Conservation (phyloP, 2,329 filamentous ascomycete genomes). For the Thyridium curvatum region DNA sequence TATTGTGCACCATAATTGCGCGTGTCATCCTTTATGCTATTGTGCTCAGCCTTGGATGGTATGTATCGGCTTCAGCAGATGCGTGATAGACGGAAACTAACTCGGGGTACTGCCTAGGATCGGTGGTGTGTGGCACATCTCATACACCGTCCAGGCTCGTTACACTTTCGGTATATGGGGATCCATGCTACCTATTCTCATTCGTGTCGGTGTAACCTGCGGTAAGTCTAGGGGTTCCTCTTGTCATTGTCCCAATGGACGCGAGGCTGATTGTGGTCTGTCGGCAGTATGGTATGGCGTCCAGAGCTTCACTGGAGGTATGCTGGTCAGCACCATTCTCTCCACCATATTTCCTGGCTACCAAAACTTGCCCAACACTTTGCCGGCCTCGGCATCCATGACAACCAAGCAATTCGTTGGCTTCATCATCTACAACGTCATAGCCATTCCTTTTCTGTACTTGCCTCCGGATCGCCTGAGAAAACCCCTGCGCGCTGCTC, state of each 20-base stretch:
- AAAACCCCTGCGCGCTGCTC: conserved; percentile 12
- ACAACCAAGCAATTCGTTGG: conserved; percentile 26
- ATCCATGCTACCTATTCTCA: background rate
- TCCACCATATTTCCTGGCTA: too few relatives aligned
- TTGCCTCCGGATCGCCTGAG: conserved; percentile 4
- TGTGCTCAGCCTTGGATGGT: too few relatives aligned
- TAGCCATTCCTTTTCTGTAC: conserved; percentile 4
- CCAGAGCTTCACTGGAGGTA: conserved; percentile 6
- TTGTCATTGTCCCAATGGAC: too few relatives aligned
- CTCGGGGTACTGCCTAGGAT: background rate
- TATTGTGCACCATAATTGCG: conserved; percentile 1
- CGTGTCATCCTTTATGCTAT: background rate
- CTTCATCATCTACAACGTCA: conserved; percentile 9
- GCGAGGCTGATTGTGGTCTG: too few relatives aligned
- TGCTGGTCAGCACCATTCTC: conserved; percentile 1
- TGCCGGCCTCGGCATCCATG: conserved; percentile 22
- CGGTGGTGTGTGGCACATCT: conserved; percentile 1
- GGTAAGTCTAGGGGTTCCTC: background rate
- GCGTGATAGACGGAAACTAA: too few relatives aligned
- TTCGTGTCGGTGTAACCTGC: background rate
- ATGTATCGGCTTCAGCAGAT: too few relatives aligned
- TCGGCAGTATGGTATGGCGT: conserved; percentile 9
- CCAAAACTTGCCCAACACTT: conserved; percentile 17
- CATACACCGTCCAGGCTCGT: conserved; percentile 1
- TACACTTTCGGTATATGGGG: conserved; percentile 1